Percentiles rank a stretch among this genome's conserved stretches.
These are phyloP conservation scores for Acanthamoeba culbertsoni DNA, from an alignment of 208 protist genomes.

Conservation along the genomic window DNA sequence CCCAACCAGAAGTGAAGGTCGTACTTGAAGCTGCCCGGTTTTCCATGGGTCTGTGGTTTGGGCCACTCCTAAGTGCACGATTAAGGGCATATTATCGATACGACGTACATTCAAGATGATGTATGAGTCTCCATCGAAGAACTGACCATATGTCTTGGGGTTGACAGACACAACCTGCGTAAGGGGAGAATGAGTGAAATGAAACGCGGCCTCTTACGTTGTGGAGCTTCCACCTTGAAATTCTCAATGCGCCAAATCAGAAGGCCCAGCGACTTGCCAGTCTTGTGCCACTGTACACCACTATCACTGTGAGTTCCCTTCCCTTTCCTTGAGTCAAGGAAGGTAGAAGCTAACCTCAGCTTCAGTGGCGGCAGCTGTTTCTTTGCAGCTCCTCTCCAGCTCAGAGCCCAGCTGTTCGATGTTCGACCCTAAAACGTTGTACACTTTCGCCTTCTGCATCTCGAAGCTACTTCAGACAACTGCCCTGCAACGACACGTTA, in stretches of 20 bases:
- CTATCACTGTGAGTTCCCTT: background rate
- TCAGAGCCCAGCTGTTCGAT: conserved; percentile 42
- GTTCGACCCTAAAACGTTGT: background rate
- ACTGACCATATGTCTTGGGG: conserved; percentile 74
- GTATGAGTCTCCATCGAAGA: conserved; percentile 83
- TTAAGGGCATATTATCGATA: background rate
- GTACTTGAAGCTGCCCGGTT: background rate
- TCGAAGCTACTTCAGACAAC: no score
- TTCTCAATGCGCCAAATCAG: conserved; percentile 65
- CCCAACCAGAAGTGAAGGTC: conserved; percentile 61
- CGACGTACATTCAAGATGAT: conserved; percentile 77
- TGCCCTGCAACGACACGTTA: no score
- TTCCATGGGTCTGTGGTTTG: background rate
- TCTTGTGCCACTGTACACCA: conserved; percentile 25
- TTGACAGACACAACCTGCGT: conserved; percentile 66
- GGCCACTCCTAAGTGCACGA: no score
- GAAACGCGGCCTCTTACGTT: background rate
- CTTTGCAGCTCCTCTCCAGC: background rate
- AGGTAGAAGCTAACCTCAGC: no score
- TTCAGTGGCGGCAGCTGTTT: background rate
- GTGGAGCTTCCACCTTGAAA: conserved; percentile 36
- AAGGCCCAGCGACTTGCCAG: background rate
- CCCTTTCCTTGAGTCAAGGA: no score
- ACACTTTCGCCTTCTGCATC: conserved; percentile 49
- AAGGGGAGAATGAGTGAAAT: background rate